These are phyloP conservation scores for Lolium rigidum DNA, from an alignment of 176 grass and related monocot genomes.

Conservation along the genomic window DNA sequence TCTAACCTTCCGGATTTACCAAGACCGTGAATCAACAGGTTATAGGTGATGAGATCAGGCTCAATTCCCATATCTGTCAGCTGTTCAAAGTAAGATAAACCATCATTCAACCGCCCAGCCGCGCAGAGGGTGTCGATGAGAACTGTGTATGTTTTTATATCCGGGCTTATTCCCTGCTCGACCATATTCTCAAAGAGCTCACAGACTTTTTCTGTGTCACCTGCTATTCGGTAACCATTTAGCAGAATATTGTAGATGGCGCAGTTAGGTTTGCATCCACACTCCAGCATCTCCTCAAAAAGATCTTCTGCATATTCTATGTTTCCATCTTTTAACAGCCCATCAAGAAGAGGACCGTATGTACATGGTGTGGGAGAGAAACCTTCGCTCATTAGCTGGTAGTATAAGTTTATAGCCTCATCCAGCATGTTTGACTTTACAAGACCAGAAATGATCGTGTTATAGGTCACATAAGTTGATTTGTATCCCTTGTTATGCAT, in stretches of 20 bases:
- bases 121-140: slow-evolving; percentile 66
- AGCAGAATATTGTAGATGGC: slow-evolving; percentile 94
- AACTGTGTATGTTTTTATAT: slow-evolving; percentile 91
- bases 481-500: slow-evolving; percentile 71
- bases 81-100: slow-evolving; percentile 74
- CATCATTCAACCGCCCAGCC: slow-evolving; percentile 65
- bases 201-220: slow-evolving; percentile 64
- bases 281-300: slow-evolving; percentile 78
- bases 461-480: slow-evolving; percentile 81
- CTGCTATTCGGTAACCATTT: slow-evolving; percentile 73
- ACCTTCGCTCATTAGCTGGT: slow-evolving; percentile 62
- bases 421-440: slow-evolving; percentile 75
- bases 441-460: slow-evolving; percentile 91
- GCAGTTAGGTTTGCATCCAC: slow-evolving; percentile 77
- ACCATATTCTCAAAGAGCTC: slow-evolving; percentile 74
- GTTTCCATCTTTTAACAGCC: slow-evolving; percentile 73
- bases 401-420: slow-evolving; percentile 79
- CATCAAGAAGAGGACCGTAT: slow-evolving; percentile 93
- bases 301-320: slow-evolving; percentile 75
- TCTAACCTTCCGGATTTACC: slow-evolving; percentile 72
- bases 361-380: slow-evolving; percentile 84
- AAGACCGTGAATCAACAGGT: slow-evolving; percentile 87
- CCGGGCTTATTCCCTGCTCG: slow-evolving; percentile 79
- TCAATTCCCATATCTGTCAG: slow-evolving; percentile 60
- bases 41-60: slow-evolving; percentile 83